Evolutionary conservation across 2,329 filamentous ascomycete genomes (phyloP).

Genomic region (Exserohilum rostratum): DNA sequence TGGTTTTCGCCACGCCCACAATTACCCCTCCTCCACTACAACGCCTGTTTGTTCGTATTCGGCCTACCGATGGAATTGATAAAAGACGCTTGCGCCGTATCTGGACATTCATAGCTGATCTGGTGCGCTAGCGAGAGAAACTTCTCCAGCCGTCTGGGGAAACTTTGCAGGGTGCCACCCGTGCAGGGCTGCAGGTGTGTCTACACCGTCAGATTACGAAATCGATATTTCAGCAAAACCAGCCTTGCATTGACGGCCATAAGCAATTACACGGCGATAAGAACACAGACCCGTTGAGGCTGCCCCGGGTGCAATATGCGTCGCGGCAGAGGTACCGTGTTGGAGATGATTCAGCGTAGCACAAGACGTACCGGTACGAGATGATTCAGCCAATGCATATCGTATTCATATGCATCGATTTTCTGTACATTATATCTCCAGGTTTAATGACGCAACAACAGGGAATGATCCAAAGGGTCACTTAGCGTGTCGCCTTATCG

Average conservation of each 20-base stretch:
- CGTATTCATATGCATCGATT: background rate
- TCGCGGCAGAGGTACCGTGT: constrained; percentile 6
- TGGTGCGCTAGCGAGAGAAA: constrained; percentile 19
- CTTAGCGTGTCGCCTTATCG: constrained; percentile 3
- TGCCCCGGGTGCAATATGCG: constrained; percentile 20
- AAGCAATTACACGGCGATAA: constrained; percentile 1
- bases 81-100: constrained; percentile 8
- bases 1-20: constrained; percentile 15
- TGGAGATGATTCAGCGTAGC: constrained; percentile 20
- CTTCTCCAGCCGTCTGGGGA: constrained; percentile 11
- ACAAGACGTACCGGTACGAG: constrained; percentile 1
- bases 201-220: constrained; percentile 11
- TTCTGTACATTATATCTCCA: background rate
- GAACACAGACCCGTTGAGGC: too few relatives aligned
- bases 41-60: constrained; percentile 9
- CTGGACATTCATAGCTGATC: constrained; percentile 25
- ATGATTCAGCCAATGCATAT: background rate
- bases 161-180: constrained; percentile 19
- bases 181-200: constrained; percentile 9
- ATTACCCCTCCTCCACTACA: constrained; percentile 1
- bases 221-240: constrained; percentile 18
- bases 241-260: constrained; percentile 5
- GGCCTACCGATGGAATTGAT: constrained; percentile 10
- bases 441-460: constrained; percentile 3
- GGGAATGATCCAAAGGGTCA: background rate